Base-by-base conservation (phyloP, 1,284 basidiomycete genomes). In the Irpex sp. region DNA sequence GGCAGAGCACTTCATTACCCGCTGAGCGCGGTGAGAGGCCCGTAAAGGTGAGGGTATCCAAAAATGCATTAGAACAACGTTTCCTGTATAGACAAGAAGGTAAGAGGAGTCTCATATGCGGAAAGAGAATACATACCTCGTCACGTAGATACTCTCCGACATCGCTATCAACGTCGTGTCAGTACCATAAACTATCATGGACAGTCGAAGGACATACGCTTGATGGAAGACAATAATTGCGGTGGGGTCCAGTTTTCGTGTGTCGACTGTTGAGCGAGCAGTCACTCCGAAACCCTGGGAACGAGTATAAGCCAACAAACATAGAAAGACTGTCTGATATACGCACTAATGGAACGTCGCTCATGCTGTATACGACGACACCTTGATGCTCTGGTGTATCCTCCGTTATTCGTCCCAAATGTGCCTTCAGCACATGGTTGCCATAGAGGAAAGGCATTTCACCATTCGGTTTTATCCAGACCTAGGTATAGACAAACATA, bases 361-460 rank as follows among this genome's bases (percentile, higher is more conserved):
- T 90, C 97, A 99, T 99, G 74, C 89, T 95, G 78, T 89, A 97
- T 37, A 99, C 89, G 8, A 99, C 94, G 1, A 99, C 97, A 63
- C 97, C 97, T 72, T 98, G 97, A 75, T 99, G 97, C 73, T 99
- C 97, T 11, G 97, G 96, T 4, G 96, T 98, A 73, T 99, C 97
- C 75, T 99, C 97, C 59, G 97, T 98, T 74, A 99, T 98, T 69
- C 97, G 86, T n/a, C 97, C 97, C 31, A 99, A 82, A 76, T 99
- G 97, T 35, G 97, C 97, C 79, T 99, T 99, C 68, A 98, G 87
- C 65, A 99, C 92, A 79, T 99, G 96, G 75, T 99, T 99, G 62
- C 97, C 97, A 72, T 99, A 99, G 58, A 99, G 79, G 82, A 98
- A 99, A 1, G 97, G 97, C 87, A 99, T 95, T 79, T 99, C 97